These are phyloP conservation scores for Calonectria leucothoes DNA, from an alignment of 2,329 filamentous ascomycete species.

Conservation along the genomic window DNA sequence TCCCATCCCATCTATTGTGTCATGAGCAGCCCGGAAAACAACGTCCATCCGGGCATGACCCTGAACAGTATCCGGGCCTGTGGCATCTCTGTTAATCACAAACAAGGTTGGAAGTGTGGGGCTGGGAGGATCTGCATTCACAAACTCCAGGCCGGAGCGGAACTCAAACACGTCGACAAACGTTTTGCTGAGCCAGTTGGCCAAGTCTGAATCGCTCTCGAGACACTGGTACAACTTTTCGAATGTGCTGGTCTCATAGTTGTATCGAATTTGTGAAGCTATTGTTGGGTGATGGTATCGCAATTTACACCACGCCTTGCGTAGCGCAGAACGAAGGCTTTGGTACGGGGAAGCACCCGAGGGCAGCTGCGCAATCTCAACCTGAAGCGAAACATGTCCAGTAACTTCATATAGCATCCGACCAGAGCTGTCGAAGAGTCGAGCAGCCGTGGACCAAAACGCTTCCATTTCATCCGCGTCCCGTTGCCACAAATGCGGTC, in stretches of 20 bases:
- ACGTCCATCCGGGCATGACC: neutral
- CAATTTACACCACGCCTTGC: neutral
- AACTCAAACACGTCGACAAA: neutral
- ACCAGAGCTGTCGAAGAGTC: neutral
- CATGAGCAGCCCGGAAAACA: neutral
- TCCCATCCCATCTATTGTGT: neutral
- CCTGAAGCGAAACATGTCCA: neutral
- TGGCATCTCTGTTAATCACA: neutral
- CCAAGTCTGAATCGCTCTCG: neutral
- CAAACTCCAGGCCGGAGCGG: neutral
- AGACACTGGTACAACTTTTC: neutral
- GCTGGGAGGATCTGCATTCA: neutral
- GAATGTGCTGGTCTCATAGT: neutral
- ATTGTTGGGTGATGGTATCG: neutral
- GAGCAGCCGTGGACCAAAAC: neutral
- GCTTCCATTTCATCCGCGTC: neutral
- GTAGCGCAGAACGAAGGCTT: neutral
- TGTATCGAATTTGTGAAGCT: neutral
- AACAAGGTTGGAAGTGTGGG: neutral
- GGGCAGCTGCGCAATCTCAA: neutral
- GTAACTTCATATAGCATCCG: neutral
- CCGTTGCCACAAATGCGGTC: neutral
- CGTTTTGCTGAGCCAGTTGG: neutral
- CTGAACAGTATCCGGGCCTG: neutral
- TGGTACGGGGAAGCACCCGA: neutral